Conservation (phyloP, 768 basidiomycete genomes). For the Leccinum barrowsii region DNA sequence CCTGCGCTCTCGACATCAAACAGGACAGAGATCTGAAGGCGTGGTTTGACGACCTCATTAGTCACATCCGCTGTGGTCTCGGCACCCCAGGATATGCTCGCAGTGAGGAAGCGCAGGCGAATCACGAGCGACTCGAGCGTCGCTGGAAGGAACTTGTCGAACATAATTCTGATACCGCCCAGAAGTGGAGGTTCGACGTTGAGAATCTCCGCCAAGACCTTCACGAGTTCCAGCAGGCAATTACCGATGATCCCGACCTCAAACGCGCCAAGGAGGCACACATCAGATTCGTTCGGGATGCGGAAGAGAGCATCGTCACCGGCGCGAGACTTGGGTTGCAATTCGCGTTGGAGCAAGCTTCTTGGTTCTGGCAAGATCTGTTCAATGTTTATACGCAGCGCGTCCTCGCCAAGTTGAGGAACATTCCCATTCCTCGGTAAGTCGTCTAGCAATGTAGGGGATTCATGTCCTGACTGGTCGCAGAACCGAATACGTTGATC, state of each 20-base stretch:
- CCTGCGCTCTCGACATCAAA: conserved; percentile 46
- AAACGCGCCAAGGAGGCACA: conserved; percentile 46
- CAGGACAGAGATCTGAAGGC: conserved; percentile 49
- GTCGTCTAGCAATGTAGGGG: conserved; percentile 4
- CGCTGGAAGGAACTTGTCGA: conserved; percentile 52
- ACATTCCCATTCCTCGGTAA: conserved; percentile 69
- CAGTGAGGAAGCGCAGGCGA: conserved; percentile 41
- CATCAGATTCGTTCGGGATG: conserved; percentile 42
- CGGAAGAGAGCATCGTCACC: conserved; percentile 41
- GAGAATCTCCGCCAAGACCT: conserved; percentile 44
- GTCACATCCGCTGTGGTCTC: conserved; percentile 42
- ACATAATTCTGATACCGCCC: conserved; percentile 37
- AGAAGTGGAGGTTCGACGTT: conserved; percentile 52
- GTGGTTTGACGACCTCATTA: conserved; percentile 56
- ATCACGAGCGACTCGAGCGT: conserved; percentile 41
- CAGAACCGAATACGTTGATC: conserved; percentile 70
- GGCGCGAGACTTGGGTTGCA: conserved; percentile 43
- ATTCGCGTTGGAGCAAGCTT: conserved; percentile 54
- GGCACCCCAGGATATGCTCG: conserved; percentile 50
- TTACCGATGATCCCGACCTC: conserved; percentile 50
- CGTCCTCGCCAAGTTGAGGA: conserved; percentile 47
- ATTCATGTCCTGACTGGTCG: background rate
- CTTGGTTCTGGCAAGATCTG: conserved; percentile 80
- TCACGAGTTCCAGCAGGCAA: conserved; percentile 40
- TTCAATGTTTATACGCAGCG: conserved; percentile 77